phyloP scores from a whole-genome alignment of 1,139 yeast genomes.

The Meyerozyma elateridarum region DNA sequence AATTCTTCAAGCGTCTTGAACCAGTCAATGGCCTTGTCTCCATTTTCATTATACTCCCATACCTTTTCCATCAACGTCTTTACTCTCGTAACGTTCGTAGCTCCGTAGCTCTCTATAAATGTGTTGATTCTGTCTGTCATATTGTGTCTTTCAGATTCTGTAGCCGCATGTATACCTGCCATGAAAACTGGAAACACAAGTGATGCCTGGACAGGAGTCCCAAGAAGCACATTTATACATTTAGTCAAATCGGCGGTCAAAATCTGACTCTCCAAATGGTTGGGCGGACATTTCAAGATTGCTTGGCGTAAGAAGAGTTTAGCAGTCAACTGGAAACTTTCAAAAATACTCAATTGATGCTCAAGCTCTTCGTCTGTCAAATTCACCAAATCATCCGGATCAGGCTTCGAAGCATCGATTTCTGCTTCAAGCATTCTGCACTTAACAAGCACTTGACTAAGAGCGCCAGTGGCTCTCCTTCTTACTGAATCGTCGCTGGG shows the following conservation, averaged over 20 bases:
- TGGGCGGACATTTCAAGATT: conserved; percentile 55
- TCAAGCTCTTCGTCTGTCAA: conserved; percentile 55
- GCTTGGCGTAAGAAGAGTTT: conserved; percentile 64
- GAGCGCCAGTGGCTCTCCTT: too few species aligned
- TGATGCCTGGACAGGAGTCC: conserved; percentile 65
- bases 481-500: too few species aligned
- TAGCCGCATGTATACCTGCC: conserved; percentile 66
- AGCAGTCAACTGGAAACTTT: conserved; percentile 66
- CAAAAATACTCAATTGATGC: conserved; percentile 66
- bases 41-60: conserved; percentile 37
- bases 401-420: conserved; percentile 53
- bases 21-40: conserved; percentile 21
- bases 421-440: conserved; percentile 28
- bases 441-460: too few species aligned
- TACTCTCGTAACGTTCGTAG: conserved; percentile 63
- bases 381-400: conserved; percentile 41
- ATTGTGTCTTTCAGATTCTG: conserved; percentile 41
- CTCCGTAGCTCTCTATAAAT: conserved; percentile 57
- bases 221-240: conserved; percentile 59
- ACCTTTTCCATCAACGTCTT: conserved; percentile 53
- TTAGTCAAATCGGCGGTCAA: conserved; percentile 51
- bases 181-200: conserved; percentile 73
- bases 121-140: conserved; percentile 53
- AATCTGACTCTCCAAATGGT: conserved; percentile 60
- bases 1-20: conserved; percentile 2